Conservation (phyloP, 2,329 filamentous ascomycete genomes). For the Balansia obtecta region DNA sequence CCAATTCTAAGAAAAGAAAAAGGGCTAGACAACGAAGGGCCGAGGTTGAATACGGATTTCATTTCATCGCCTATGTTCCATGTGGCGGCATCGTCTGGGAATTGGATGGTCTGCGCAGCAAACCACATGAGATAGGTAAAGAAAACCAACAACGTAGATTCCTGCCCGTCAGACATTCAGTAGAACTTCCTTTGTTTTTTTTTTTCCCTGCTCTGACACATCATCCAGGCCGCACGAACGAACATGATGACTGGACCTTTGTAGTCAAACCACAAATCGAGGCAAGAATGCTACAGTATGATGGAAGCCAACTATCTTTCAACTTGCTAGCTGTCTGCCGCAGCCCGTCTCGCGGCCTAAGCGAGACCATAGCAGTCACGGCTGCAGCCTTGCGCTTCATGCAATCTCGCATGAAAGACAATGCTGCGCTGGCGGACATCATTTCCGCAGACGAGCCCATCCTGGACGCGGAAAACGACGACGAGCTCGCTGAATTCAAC, state of each 20-base stretch:
- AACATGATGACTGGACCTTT: conserved; percentile 47
- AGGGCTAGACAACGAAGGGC: conserved; percentile 24
- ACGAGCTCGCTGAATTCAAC: conserved; percentile 19
- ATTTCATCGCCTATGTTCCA: conserved; percentile 85
- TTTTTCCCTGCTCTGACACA: background rate
- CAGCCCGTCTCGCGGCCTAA: conserved; percentile 44
- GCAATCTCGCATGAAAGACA: conserved; percentile 17
- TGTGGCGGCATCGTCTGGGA: conserved; percentile 68
- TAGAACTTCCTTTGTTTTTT: background rate
- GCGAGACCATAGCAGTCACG: conserved; percentile 31
- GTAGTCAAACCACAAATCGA: conserved; percentile 53
- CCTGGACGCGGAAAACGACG: conserved; percentile 12
- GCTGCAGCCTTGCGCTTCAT: conserved; percentile 28
- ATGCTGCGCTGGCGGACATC: conserved; percentile 11
- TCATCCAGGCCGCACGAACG: conserved; percentile 10
- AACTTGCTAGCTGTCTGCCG: conserved; percentile 64
- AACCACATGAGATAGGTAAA: conserved; percentile 38
- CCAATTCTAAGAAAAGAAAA: conserved; percentile 23
- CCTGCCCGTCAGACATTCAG: background rate
- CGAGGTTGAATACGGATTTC: conserved; percentile 54
- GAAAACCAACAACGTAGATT: background rate
- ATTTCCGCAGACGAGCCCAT: conserved; percentile 11
- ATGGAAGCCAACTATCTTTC: conserved; percentile 57
- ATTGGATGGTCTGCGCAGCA: conserved; percentile 69
- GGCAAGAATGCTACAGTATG: conserved; percentile 53